phyloP scores from a whole-genome alignment of 1,284 basidiomycete species.

The Ganoderma sinense region DNA sequence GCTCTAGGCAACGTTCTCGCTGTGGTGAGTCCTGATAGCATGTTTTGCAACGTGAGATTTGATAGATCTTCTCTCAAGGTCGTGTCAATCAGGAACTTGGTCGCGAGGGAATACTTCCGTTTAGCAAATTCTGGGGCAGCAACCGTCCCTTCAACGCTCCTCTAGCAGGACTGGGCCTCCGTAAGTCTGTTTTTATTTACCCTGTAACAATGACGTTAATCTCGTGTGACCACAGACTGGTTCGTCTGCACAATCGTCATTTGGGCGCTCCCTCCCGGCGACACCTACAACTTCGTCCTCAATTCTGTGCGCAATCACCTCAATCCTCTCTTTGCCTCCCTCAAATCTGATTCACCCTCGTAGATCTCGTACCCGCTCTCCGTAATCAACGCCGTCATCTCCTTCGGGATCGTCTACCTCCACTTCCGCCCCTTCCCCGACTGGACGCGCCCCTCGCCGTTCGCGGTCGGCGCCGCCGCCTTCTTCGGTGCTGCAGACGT shows the following conservation, averaged over 20 bases:
- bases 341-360: constrained; percentile 27
- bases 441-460: constrained; percentile 52
- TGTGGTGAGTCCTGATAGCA: constrained; percentile 30
- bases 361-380: constrained; percentile 58
- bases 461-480: constrained; percentile 51
- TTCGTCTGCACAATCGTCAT: constrained; percentile 56
- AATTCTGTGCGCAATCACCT: constrained; percentile 32
- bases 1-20: constrained; percentile 66
- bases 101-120: constrained; percentile 69
- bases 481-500: constrained; percentile 66
- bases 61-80: constrained; percentile 61
- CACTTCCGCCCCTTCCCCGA: constrained; percentile 40
- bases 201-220: too few species aligned
- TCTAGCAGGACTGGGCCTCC: constrained; percentile 58
- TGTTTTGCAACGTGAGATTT: background rate
- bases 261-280: constrained; percentile 60
- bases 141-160: constrained; percentile 71
- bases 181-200: background rate
- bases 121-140: constrained; percentile 63
- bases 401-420: constrained; percentile 61
- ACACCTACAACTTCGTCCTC: constrained; percentile 25
- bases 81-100: constrained; percentile 77
- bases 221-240: constrained; percentile 46
- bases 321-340: constrained; percentile 26
- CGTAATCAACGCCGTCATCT: constrained; percentile 58